Percentiles rank a stretch among this genome's conserved stretches.
These are phyloP conservation scores for Lentithecium fluviatile DNA, from an alignment of 495 filamentous ascomycete genomes.

Conservation along the genomic window DNA sequence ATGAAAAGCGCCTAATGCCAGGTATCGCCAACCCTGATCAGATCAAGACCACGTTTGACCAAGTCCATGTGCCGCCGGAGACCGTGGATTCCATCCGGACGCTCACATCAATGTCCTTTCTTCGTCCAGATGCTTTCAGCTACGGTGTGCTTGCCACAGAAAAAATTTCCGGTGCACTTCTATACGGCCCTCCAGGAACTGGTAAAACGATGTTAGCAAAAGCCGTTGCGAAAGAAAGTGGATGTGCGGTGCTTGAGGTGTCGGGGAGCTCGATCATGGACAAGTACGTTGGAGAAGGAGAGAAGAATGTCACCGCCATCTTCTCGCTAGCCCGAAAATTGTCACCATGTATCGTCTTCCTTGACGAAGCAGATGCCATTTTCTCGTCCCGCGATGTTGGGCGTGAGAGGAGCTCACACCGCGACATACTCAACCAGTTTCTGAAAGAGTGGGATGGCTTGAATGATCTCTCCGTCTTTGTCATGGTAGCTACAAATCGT, in stretches of 20 bases:
- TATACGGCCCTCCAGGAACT: constrained; percentile 94
- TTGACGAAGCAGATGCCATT: constrained; percentile 94
- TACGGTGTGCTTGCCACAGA: constrained; percentile 93
- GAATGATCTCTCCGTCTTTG: constrained; percentile 81
- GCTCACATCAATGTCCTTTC: constrained; percentile 81
- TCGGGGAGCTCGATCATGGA: constrained; percentile 82
- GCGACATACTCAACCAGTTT: constrained; percentile 97
- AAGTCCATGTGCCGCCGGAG: constrained; percentile 76
- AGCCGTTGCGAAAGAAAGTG: constrained; percentile 91
- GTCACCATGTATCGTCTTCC: constrained; percentile 90
- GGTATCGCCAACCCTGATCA: constrained; percentile 77
- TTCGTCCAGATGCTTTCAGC: constrained; percentile 89
- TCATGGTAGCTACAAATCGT: constrained; percentile 98
- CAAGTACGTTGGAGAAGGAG: constrained; percentile 93
- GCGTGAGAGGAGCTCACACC: constrained; percentile 61
- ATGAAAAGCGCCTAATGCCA: constrained; percentile 79
- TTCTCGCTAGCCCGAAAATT: constrained; percentile 90
- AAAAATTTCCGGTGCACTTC: constrained; percentile 80
- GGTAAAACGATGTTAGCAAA: constrained; percentile 95
- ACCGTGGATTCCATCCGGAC: constrained; percentile 88
- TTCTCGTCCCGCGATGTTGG: constrained; percentile 69
- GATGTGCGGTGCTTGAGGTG: constrained; percentile 77
- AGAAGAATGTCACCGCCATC: constrained; percentile 94
- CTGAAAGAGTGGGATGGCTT: constrained; percentile 98
- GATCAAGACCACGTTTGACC: constrained; percentile 80